A percentile compares a stretch with the other conserved stretches of the same genome.
Conservation (phyloP, 2,329 filamentous ascomycete genomes). For the Xylaria digitata region DNA sequence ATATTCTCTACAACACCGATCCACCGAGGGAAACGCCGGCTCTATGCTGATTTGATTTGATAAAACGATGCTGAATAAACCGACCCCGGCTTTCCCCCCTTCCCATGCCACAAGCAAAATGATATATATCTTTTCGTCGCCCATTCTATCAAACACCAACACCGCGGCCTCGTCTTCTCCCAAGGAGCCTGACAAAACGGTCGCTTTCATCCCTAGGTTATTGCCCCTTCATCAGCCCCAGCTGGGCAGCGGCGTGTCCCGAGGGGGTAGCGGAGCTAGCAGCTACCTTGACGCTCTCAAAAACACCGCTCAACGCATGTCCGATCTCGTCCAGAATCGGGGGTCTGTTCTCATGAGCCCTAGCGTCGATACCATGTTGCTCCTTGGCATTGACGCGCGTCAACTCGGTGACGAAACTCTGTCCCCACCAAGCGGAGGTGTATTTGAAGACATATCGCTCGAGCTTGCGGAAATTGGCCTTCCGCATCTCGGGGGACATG, state of each 20-base stretch:
- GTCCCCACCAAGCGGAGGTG: constrained; percentile 96
- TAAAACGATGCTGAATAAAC: constrained; percentile 13
- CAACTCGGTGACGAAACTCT: constrained; percentile 90
- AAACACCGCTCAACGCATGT: constrained; percentile 44
- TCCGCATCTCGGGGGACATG: constrained; percentile 89
- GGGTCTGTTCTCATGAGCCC: constrained; percentile 37
- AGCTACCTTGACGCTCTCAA: constrained; percentile 47
- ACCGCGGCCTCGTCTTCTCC: not conserved
- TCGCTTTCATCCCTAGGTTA: not conserved
- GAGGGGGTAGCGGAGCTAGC: constrained; percentile 45
- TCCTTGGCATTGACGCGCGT: constrained; percentile 57
- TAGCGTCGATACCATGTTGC: constrained; percentile 43
- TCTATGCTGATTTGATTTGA: constrained; percentile 6
- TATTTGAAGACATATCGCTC: constrained; percentile 98
- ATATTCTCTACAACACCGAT: constrained; percentile 5
- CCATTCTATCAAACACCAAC: not conserved
- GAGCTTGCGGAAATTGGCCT: constrained; percentile 88
- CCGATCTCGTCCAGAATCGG: constrained; percentile 42
- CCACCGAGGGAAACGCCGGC: constrained; percentile 12
- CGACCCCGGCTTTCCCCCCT: not conserved
- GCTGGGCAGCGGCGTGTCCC: constrained; percentile 34
- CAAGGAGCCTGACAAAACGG: not conserved
- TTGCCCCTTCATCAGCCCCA: constrained; percentile 19
- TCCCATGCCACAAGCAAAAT: not conserved
- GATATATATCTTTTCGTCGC: not conserved